Conservation (phyloP, 305 asterid genomes). For the Fraxinus greggii region DNA sequence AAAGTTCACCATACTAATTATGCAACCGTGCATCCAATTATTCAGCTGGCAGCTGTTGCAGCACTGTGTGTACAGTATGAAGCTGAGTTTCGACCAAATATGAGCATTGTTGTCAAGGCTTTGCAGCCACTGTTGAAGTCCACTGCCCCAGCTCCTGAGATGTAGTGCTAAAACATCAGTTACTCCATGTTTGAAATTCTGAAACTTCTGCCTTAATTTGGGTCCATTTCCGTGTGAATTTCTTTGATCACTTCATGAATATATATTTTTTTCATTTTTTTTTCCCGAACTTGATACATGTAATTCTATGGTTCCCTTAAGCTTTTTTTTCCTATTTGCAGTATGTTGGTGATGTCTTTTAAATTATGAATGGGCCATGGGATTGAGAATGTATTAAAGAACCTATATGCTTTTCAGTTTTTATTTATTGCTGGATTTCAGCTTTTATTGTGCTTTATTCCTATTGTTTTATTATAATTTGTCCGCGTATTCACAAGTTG, state of each 20-base stretch:
- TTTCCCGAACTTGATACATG: background rate
- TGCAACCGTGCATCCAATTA: background rate
- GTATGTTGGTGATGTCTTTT: background rate
- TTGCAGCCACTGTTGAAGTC: slow-evolving; percentile 42
- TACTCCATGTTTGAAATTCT: background rate
- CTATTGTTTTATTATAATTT: background rate
- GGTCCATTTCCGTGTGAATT: background rate
- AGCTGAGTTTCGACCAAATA: slow-evolving; percentile 49
- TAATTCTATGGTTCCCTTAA: background rate
- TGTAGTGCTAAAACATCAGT: background rate
- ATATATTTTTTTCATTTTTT: slow-evolving; percentile 8
- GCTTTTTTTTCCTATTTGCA: background rate
- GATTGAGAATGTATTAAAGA: background rate
- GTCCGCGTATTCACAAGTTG: background rate
- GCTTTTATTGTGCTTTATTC: background rate
- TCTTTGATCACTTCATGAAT: background rate
- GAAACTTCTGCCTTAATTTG: background rate
- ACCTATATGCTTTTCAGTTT: background rate
- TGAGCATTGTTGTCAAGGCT: slow-evolving; percentile 53
- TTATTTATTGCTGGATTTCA: background rate
- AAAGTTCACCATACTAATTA: background rate
- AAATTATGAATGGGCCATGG: background rate
- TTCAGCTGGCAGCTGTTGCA: slow-evolving; percentile 54
- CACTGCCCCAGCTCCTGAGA: background rate
- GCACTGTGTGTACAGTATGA: slow-evolving; percentile 48